Conservation (phyloP, 495 filamentous ascomycete genomes). For the Glonium stellatum region DNA sequence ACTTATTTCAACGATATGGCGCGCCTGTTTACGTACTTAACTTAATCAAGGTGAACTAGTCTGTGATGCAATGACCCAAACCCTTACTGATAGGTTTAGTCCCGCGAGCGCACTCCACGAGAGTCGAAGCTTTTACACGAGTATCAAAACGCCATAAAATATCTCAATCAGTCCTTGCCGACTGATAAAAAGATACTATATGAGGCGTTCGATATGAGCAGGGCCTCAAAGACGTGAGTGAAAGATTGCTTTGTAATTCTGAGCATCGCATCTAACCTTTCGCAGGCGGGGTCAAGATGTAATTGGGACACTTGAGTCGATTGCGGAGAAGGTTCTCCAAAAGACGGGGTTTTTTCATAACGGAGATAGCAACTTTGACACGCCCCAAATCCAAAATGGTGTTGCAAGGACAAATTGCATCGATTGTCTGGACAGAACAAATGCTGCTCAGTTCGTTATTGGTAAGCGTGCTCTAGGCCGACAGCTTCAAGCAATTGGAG, state of each 20-base stretch:
- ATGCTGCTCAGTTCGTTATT: conserved; percentile 95
- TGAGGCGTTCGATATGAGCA: conserved; percentile 96
- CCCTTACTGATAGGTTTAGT: no score
- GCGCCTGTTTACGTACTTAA: conserved; percentile 89
- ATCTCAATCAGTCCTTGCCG: conserved; percentile 93
- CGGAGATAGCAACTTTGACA: conserved; percentile 57
- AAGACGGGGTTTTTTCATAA: conserved; percentile 94
- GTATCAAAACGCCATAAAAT: conserved; percentile 79
- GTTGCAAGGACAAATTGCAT: conserved; percentile 96
- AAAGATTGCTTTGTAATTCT: no score
- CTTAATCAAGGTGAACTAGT: conserved; percentile 59
- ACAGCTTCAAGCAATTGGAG: conserved; percentile 86
- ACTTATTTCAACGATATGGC: conserved; percentile 90
- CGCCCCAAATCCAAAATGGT: conserved; percentile 76
- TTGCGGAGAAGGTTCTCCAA: conserved; percentile 76
- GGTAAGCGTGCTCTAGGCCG: conserved; percentile 91
- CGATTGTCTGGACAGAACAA: conserved; percentile 92
- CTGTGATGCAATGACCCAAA: no score
- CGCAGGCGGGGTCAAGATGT: conserved; percentile 77
- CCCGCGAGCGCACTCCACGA: conserved; percentile 79
- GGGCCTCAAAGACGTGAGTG: conserved; percentile 67
- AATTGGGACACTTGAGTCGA: conserved; percentile 79
- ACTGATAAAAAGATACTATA: conserved; percentile 77
- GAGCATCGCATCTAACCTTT: no score
- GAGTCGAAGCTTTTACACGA: conserved; percentile 87